phyloP scores from a whole-genome alignment of 495 filamentous ascomycete genomes.

The Letharia lupina region DNA sequence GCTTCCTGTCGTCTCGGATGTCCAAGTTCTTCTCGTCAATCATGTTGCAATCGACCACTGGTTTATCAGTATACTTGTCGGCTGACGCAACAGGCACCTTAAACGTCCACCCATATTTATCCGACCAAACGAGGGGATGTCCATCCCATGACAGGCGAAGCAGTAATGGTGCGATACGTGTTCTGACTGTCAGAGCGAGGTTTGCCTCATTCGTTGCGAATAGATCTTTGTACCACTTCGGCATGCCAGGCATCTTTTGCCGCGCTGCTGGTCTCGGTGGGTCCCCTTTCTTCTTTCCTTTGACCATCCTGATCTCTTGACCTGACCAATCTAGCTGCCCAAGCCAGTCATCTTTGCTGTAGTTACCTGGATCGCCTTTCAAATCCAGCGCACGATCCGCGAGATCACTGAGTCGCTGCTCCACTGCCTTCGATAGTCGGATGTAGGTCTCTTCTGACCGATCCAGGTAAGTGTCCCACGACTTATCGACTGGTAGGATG shows the following conservation, averaged over 20 bases:
- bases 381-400: conserved; percentile 65
- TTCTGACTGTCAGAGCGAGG: conserved; percentile 77
- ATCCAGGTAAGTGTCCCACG: conserved; percentile 75
- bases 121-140: conserved; percentile 83
- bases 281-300: conserved; percentile 78
- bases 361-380: conserved; percentile 59
- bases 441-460: conserved; percentile 81
- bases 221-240: conserved; percentile 90
- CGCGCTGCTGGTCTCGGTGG: conserved; percentile 66
- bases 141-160: conserved; percentile 84
- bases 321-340: conserved; percentile 91
- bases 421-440: conserved; percentile 63
- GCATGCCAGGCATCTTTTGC: conserved; percentile 92
- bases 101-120: conserved; percentile 88
- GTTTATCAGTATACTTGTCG: conserved; percentile 56
- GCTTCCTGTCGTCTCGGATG: conserved; percentile 55
- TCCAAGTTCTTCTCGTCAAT: conserved; percentile 56
- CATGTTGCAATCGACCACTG: conserved; percentile 67
- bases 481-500: conserved; percentile 79
- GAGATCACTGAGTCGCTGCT: conserved; percentile 60
- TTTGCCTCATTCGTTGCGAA: conserved; percentile 54
- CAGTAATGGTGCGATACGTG: conserved; percentile 78
- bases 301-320: conserved; percentile 83
- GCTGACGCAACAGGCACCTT: conserved; percentile 58
- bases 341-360: conserved; percentile 78